A percentile compares a stretch with the other conserved stretches of the same genome.
Evolutionary conservation across 2,329 filamentous ascomycete species (phyloP).

Genomic region (Trichoderma endophyticum): DNA sequence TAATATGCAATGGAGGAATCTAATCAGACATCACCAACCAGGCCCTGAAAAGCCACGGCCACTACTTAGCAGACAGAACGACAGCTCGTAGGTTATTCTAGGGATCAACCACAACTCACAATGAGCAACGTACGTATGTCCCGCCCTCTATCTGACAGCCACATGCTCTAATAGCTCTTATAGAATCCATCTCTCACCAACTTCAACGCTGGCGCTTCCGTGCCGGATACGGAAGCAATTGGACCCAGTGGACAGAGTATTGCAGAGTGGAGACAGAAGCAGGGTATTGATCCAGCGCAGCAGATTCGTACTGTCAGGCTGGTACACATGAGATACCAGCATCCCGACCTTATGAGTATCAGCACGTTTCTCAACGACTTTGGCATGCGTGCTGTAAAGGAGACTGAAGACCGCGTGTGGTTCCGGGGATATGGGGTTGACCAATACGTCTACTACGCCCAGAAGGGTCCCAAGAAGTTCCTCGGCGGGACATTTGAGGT

Average conservation of each 20-base stretch:
- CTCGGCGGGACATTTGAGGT: constrained; percentile 19
- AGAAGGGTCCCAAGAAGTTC: constrained; percentile 13
- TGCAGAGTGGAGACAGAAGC: constrained; percentile 2
- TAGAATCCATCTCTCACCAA: background rate
- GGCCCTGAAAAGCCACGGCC: background rate
- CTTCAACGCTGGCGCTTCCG: background rate
- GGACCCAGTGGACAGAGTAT: background rate
- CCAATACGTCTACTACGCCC: constrained; percentile 18
- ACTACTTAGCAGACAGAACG: background rate
- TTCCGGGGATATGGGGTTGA: constrained; percentile 20
- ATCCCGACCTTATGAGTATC: constrained; percentile 15
- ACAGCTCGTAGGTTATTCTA: background rate
- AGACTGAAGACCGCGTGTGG: constrained; percentile 10
- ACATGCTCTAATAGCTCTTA: background rate
- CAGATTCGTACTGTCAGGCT: constrained; percentile 17
- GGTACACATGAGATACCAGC: constrained; percentile 21
- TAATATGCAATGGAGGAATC: background rate
- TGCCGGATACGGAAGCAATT: constrained; percentile 10
- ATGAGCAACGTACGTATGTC: background rate
- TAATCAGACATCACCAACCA: background rate
- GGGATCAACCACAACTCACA: background rate
- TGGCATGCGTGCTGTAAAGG: constrained; percentile 17
- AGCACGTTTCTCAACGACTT: constrained; percentile 18
- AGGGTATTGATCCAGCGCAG: constrained; percentile 4
- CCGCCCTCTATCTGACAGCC: background rate